Base-by-base conservation (phyloP, 2,329 filamentous ascomycete species). In the Pseudohalonectria lignicola region DNA sequence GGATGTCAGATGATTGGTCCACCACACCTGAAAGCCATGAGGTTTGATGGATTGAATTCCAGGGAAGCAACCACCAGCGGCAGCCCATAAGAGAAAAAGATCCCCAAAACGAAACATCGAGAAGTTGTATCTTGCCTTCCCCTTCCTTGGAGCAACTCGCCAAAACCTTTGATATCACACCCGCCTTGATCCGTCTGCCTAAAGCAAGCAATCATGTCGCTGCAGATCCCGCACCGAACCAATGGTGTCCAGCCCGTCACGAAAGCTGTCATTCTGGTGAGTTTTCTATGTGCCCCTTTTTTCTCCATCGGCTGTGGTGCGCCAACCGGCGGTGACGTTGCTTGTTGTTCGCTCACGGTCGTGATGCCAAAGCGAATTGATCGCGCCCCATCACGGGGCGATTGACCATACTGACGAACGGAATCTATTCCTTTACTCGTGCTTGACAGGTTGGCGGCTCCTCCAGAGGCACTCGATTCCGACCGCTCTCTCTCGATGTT, bases 241-340 rank as follows among this genome's bases (percentile, higher is more conserved):
- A 69, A 69, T 56, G 65, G 67, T 49, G 51, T 61, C 46, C 47
- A 53, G 33, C 73, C 77, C 54, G 73, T 79, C 47, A 94, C 88
- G 58, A 96, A 95, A 67, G 90, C 90, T 49, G 82, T 95, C 50
- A 94, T 96, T 63, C 69, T 96, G 69, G 88, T 94, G 72, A 54
- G 70, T 59, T 41, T 15, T 37, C 23, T 10, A 17, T 9, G 18
- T 34, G 9, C 36, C 43, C 45, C 45, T 44, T n/a, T n/a, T n/a
- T n/a, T n/a, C n/a, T n/a, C n/a, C n/a, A n/a, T n/a, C n/a, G n/a
- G n/a, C n/a, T n/a, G n/a, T n/a, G n/a, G n/a, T n/a, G n/a, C n/a
- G n/a, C n/a, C 37, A 39, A 37, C 20, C 12, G 28, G 38, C 39
- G 29, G 39, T 40, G 33, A 32, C 34, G 28, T 31, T 31, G 16